These are phyloP conservation scores for Neofusicoccum kwambonambiense DNA, from an alignment of 2,329 filamentous ascomycete species.

Conservation along the genomic window DNA sequence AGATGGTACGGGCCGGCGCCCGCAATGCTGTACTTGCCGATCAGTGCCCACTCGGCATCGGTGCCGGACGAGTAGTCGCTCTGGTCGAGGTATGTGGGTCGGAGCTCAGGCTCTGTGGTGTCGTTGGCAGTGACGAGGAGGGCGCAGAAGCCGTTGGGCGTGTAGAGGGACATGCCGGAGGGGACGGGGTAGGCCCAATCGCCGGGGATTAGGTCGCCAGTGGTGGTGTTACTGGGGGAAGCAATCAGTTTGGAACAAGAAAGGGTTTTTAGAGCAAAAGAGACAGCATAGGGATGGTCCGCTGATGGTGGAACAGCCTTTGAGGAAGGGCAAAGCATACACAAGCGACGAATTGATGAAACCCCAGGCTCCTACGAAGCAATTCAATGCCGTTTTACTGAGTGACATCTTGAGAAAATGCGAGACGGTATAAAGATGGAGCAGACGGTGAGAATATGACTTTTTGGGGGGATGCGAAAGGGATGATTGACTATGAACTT, in stretches of 20 bases:
- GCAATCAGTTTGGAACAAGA: too few relatives aligned
- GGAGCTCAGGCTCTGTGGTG: neutral
- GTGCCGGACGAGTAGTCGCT: neutral
- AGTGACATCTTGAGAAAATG: neutral
- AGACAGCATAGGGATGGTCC: neutral
- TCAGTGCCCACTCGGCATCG: slow-evolving; percentile 2
- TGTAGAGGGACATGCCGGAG: neutral
- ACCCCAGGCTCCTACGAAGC: slow-evolving; percentile 8
- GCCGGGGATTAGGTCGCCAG: neutral
- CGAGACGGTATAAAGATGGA: neutral
- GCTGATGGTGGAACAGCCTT: neutral
- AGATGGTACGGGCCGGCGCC: slow-evolving; percentile 1
- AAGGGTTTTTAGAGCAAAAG: too few relatives aligned
- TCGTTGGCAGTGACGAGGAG: slow-evolving; percentile 1
- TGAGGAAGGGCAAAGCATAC: neutral
- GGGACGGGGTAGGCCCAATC: slow-evolving; percentile 10
- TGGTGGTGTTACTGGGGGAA: neutral
- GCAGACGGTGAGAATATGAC: neutral
- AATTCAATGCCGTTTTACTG: neutral
- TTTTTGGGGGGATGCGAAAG: neutral
- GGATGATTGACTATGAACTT: neutral
- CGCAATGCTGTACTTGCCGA: slow-evolving; percentile 2
- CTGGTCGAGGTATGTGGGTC: slow-evolving; percentile 1
- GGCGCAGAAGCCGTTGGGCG: slow-evolving; percentile 6
- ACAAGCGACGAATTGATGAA: slow-evolving; percentile 1